Conservation (phyloP, 345 rosid genomes). For the Passiflora organensis region DNA sequence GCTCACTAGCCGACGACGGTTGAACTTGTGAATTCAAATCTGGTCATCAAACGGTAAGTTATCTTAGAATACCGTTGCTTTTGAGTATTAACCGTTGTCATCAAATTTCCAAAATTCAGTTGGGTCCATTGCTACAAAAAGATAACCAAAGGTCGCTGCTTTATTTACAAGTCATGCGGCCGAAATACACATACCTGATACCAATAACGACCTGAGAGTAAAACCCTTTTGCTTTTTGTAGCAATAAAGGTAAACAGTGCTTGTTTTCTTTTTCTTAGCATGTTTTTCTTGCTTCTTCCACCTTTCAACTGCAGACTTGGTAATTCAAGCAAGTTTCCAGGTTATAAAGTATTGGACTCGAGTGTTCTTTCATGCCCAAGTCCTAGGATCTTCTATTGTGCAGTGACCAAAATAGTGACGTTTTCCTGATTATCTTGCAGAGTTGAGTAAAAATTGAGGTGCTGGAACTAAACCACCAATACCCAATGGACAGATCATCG, state of each 20-base stretch:
- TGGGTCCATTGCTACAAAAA: too few species aligned
- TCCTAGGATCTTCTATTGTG: too few species aligned
- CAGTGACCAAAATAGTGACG: slow-evolving; percentile 8
- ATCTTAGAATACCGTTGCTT: slow-evolving; percentile 48
- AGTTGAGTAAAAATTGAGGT: slow-evolving; percentile 17
- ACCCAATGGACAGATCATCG: slow-evolving; percentile 37
- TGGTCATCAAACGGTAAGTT: slow-evolving; percentile 34
- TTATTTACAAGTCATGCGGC: neutral
- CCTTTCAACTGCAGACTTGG: slow-evolving; percentile 15
- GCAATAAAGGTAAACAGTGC: slow-evolving; percentile 24
- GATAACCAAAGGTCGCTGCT: slow-evolving; percentile 18
- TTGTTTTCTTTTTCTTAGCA: slow-evolving; percentile 19
- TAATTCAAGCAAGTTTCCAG: slow-evolving; percentile 22
- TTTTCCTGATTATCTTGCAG: slow-evolving; percentile 32
- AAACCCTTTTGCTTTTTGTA: slow-evolving; percentile 44
- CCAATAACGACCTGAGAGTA: slow-evolving; percentile 36
- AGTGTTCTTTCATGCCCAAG: neutral
- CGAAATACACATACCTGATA: slow-evolving; percentile 22
- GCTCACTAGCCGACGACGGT: slow-evolving; percentile 18
- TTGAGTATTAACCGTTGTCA: slow-evolving; percentile 29
- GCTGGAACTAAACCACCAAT: neutral
- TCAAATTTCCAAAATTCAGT: slow-evolving; percentile 37
- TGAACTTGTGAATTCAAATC: slow-evolving; percentile 43
- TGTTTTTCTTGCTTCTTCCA: slow-evolving; percentile 9
- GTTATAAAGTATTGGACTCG: slow-evolving; percentile 15